Base-by-base conservation (phyloP, 1,284 basidiomycete genomes). In the Cutaneotrichosporon cutaneum region DNA sequence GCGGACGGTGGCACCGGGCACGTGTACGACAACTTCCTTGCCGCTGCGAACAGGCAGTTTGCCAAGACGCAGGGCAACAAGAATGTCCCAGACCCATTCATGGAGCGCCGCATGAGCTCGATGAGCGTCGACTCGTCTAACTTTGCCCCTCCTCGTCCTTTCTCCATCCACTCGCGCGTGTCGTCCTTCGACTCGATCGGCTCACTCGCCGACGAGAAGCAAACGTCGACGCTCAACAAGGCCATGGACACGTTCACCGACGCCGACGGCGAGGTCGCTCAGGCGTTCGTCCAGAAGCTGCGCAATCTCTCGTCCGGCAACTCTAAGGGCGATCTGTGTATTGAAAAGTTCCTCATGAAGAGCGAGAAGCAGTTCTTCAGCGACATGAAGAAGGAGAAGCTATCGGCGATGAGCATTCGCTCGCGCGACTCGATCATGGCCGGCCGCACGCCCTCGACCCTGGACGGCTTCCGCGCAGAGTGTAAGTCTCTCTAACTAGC, bases 171-270 rank as follows among this genome's bases (percentile, higher is more conserved):
- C 76, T 91, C 89, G 33, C 84, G 90, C 13, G 84, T 85, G 3
- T 88, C 88, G 0, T 93, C 90, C 0, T 87, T 89, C 30, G 92
- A 94, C 71, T 92, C 90, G 6, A 92, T 94, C 64, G 86, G 88
- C 11, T 89, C 89, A 3, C 91, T 94, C 60, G 89, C 92, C 45
- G 90, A 93, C 69, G 92, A 94, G 72, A 94, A 94, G 81, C 74
- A 73, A 13, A 93, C 91, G 11, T 94, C 92, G 13, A 90, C 91
- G 7, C 81, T 94, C 63, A 95, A 95, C 81, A 94, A 94, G 81
- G 90, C 92, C 11, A 91, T 92, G 74, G 89, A 88, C 64, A 88
- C 90, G 87, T 95, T 95, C 80, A 95, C 92, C 32, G 92, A 94
- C 78, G 84, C 89, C 1, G 90, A 94, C 75, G 92, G 92, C 50